These are phyloP conservation scores for Lactarius akahatsu DNA, from an alignment of 768 basidiomycete genomes.

Conservation along the genomic window DNA sequence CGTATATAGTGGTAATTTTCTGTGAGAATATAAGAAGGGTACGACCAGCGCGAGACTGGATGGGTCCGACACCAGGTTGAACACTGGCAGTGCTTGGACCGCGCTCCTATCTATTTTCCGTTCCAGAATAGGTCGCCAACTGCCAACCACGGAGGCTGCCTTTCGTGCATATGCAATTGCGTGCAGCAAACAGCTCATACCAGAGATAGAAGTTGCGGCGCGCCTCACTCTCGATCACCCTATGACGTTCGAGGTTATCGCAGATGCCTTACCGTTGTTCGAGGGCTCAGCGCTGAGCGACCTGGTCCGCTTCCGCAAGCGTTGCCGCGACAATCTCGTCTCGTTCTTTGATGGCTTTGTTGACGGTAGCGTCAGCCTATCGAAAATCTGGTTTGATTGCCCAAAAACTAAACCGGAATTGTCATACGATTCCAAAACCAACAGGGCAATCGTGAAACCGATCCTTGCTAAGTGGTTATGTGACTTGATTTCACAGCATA, in stretches of 20 bases:
- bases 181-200: background rate
- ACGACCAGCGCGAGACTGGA: too few species aligned
- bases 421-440: background rate
- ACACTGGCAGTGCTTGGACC: too few species aligned
- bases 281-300: background rate
- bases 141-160: constrained; percentile 7
- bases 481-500: background rate
- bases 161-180: background rate
- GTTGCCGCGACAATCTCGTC: background rate
- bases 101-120: background rate
- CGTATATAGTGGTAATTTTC: background rate
- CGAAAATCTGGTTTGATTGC: background rate
- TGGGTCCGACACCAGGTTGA: too few species aligned
- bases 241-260: background rate
- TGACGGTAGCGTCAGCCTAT: background rate
- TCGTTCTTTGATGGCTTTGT: background rate
- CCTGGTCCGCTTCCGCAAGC: background rate
- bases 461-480: constrained; percentile 2
- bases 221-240: background rate
- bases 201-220: background rate
- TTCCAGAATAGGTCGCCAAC: background rate
- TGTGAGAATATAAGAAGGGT: too few species aligned
- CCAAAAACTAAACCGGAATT: background rate
- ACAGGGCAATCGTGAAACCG: too few species aligned
- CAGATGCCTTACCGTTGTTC: background rate